Base-by-base conservation (phyloP, 495 filamentous ascomycete genomes). In the Cudoniella acicularis region DNA sequence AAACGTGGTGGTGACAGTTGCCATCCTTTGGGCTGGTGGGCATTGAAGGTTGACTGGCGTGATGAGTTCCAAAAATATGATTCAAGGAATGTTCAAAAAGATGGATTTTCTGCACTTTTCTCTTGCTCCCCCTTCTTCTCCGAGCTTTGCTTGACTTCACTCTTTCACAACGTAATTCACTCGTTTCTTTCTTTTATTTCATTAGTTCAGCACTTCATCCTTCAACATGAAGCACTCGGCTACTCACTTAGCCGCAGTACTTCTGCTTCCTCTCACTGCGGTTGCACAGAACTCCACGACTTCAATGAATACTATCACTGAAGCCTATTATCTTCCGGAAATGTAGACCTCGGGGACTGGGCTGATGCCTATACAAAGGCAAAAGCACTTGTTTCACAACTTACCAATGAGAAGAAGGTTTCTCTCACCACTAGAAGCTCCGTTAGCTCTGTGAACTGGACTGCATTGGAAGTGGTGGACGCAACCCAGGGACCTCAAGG, bases 391-490 rank as follows among this genome's bases (percentile, higher is more conserved):
- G 83, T 87, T 1, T 69, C 70, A 0, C 69, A 80, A 50, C 71
- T 87, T 66, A 82, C 79, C 3, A 64, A 77, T n/a, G 77, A 79
- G 16, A 82, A 87, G 56, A 87, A 87, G 71, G 24, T 57, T n/a
- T 49, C 53, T 20, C 8, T 56, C 41, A 56, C 47, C 27, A 48
- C 41, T 26, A 41, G 53, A 16, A 41, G 53, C 23, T 24, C 41
- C 18, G 41, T 56, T 8, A 10, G 30, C 30, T 42, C 51, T 42
- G 51, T 54, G 3, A 56, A 56, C 10, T 56, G 53, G 53, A 56
- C 53, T 48, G 53, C 53, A 3, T 16, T 56, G 21, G 10, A 56
- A 27, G 22, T 56, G 9, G 30, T 23, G 11, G 53, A 56, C 26
- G 40, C 18, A 17, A 56, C 53, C 9, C 22, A 56, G 20, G 41